Base-by-base conservation (phyloP, 1,284 basidiomycete genomes). In the Ceratobasidium sp. region DNA sequence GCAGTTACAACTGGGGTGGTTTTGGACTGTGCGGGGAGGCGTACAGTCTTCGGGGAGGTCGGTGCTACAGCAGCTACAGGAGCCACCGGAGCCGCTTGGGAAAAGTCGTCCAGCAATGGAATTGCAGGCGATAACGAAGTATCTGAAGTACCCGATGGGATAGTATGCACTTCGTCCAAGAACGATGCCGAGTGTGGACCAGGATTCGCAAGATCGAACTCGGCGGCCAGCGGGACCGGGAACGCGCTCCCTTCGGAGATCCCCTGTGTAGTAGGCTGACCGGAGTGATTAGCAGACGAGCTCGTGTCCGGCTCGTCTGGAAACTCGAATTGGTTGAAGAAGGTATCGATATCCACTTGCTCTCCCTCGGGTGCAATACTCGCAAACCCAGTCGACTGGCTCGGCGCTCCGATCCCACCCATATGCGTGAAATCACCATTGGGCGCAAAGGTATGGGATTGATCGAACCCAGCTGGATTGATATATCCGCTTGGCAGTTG, bases 321-420 rank as follows among this genome's bases (percentile, higher is more conserved):
- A 39, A 67, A 75, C 58, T 70, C 69, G 46, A 78, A 68, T n/a
- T 78, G 77, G 70, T 78, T 72, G 39, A 78, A 40, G n/a, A 80
- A 77, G 46, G 39, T 68, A 28, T 75, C 77, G 51, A 80, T 49
- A 53, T 80, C 79, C 15, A 80, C 64, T 2, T 63, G 61, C 6
- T 78, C 77, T 3, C 71, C 77, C 51, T 75, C 61, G 18, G 26
- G 71, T 1, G 58, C 63, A 39, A 61, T 63, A 64, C 42, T 80
- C 44, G 69, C 78, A 51, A 44, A 71, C 28, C 51, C 66, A n/a
- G 33, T 64, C 23, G 78, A 33, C 39, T 49, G 33, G 23, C 23
- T 28, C 28, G 68, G 51, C 39, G 49, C 20, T 6, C 53, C 46
- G 15, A 44, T 18, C 4, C 53, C 58, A 18, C 60, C 46, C n/a